Conservation (phyloP, 495 filamentous ascomycete species). For the Hypoxylon fragiforme region DNA sequence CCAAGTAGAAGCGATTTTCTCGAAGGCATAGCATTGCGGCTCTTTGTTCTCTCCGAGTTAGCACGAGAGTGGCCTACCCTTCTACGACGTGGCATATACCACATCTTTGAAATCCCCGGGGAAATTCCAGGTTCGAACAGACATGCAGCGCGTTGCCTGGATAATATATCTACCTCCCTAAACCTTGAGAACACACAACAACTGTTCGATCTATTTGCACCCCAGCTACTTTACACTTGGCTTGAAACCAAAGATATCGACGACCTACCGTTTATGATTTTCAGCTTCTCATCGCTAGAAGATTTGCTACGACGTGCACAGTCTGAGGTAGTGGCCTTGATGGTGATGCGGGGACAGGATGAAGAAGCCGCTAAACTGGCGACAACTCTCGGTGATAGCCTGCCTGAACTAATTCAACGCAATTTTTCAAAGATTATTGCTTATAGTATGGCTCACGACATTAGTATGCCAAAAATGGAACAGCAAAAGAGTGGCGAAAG, state of each 20-base stretch:
- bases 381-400: conserved; percentile 54
- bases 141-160: conserved; percentile 73
- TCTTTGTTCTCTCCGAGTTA: conserved; percentile 73
- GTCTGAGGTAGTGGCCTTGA: conserved; percentile 78
- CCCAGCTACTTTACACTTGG: conserved; percentile 95
- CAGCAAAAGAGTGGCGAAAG: conserved; percentile 66
- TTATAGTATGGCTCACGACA: conserved; percentile 81
- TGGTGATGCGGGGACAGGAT: conserved; percentile 79
- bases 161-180: conserved; percentile 64
- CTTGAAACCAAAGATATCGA: conserved; percentile 64
- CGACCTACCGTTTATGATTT: conserved; percentile 77
- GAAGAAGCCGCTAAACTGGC: conserved; percentile 63
- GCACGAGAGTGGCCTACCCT: conserved; percentile 81
- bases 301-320: conserved; percentile 74
- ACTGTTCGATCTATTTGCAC: conserved; percentile 84
- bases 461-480: conserved; percentile 60
- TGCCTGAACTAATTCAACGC: conserved; percentile 60
- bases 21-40: conserved; percentile 84
- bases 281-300: conserved; percentile 70
- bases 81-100: conserved; percentile 80
- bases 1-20: conserved; percentile 68
- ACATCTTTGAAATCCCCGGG: conserved; percentile 87
- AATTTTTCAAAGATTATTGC: conserved; percentile 81
- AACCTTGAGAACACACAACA: conserved; percentile 63
- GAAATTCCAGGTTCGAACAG: conserved; percentile 61